phyloP scores from a whole-genome alignment of 202 grass and related monocot genomes.

The Cymbopogon flexuosus region DNA sequence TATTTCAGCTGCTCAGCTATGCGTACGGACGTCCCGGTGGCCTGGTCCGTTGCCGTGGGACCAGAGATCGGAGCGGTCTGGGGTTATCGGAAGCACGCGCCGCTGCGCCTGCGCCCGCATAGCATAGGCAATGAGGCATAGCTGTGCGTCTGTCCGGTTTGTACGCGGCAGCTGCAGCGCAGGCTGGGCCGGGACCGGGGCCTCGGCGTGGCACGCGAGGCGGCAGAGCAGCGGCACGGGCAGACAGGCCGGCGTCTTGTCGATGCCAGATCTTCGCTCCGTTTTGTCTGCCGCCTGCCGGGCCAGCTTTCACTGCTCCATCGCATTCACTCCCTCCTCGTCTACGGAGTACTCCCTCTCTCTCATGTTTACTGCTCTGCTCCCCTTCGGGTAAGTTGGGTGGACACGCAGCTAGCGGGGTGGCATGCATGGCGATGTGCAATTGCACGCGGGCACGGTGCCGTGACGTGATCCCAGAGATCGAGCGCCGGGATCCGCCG shows the following conservation, averaged over 20 bases:
- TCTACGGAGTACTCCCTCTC: too few species aligned
- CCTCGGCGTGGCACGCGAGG: background rate
- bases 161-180: constrained; percentile 20
- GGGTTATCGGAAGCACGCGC: background rate
- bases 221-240: background rate
- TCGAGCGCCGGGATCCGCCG: constrained; percentile 18
- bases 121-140: background rate
- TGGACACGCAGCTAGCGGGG: too few species aligned
- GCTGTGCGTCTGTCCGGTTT: constrained; percentile 21
- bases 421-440: background rate
- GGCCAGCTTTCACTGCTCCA: background rate
- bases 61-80: background rate
- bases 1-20: too few species aligned
- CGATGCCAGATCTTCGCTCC: background rate
- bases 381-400: too few species aligned
- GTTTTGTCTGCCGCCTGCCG: constrained; percentile 9
- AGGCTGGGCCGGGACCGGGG: background rate
- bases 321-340: background rate
- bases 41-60: too few species aligned
- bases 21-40: too few species aligned
- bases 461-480: constrained; percentile 1
- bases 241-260: constrained; percentile 3
- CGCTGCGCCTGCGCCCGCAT: background rate
- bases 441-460: background rate
- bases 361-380: background rate